Evolutionary conservation across 2,329 filamentous ascomycete genomes (phyloP).

Genomic region (Aspergillus cejpii): DNA sequence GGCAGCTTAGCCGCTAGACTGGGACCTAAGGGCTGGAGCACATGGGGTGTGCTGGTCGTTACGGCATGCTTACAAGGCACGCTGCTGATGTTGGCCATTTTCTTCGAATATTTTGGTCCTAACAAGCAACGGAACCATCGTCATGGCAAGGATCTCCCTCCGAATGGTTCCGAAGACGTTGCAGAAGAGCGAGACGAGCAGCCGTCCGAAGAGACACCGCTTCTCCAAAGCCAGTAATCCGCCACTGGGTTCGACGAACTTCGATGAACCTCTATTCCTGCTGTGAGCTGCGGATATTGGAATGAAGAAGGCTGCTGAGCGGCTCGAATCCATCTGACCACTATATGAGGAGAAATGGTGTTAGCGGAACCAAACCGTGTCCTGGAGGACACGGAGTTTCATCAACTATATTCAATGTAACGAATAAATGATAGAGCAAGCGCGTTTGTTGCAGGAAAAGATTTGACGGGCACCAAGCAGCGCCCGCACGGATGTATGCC

Average conservation of each 20-base stretch:
- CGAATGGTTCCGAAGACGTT: conserved; percentile 6
- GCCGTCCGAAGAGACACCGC: conserved; percentile 33
- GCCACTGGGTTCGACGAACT: background rate
- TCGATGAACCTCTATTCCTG: too few species aligned
- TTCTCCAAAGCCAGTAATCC: conserved; percentile 26
- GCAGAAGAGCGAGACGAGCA: conserved; percentile 15
- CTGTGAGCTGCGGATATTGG: too few species aligned
- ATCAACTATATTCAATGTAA: background rate
- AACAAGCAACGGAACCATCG: conserved; percentile 39
- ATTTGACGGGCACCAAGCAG: background rate
- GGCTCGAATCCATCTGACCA: background rate
- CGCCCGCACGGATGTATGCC: background rate
- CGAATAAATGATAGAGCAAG: background rate
- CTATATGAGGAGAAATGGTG: background rate
- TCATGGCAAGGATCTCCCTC: conserved; percentile 15
- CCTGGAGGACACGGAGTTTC: background rate
- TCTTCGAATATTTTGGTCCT: conserved; percentile 51
- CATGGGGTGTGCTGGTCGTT: conserved; percentile 85
- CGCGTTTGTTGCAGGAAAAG: background rate
- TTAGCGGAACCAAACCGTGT: background rate
- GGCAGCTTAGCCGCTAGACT: conserved; percentile 73
- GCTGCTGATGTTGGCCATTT: conserved; percentile 71
- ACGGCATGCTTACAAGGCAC: conserved; percentile 80
- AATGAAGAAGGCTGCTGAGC: background rate
- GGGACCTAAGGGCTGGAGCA: conserved; percentile 82